Evolutionary conservation across 2,329 filamentous ascomycete genomes (phyloP).

Genomic region (Nigrospora osmanthi): DNA sequence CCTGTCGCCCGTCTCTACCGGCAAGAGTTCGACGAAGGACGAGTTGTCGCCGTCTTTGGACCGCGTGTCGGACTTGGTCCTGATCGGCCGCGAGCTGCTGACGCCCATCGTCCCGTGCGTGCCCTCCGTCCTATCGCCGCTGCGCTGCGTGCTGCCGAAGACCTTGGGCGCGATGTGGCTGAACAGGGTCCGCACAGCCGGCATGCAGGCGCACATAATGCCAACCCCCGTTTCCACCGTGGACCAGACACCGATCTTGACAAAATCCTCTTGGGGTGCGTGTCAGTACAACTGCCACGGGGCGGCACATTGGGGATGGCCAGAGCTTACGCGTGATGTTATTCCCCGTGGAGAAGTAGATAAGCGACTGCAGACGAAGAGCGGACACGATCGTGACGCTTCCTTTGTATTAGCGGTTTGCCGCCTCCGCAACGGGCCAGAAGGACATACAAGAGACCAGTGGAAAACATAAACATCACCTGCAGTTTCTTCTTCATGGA

Average conservation of each 20-base stretch:
- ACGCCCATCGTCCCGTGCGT: too few species aligned
- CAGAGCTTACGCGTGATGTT: too few species aligned
- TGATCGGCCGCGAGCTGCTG: too few species aligned
- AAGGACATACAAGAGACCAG: constrained; percentile 21
- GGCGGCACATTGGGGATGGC: background rate
- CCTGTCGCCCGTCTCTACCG: too few species aligned
- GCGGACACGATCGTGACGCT: background rate
- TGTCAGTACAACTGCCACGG: background rate
- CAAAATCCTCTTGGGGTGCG: constrained; percentile 19
- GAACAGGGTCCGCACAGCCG: constrained; percentile 21
- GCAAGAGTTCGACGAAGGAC: too few species aligned
- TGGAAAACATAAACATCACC: constrained; percentile 25
- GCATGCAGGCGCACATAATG: constrained; percentile 24
- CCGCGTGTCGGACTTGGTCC: too few species aligned
- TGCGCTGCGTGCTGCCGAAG: constrained; percentile 14
- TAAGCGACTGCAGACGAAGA: too few species aligned
- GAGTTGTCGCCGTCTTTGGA: too few species aligned
- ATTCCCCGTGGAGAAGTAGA: too few species aligned
- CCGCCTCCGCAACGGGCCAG: constrained; percentile 12
- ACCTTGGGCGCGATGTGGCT: constrained; percentile 16
- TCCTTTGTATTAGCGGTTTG: constrained; percentile 15
- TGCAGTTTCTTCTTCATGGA: constrained; percentile 22
- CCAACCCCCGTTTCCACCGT: constrained; percentile 24
- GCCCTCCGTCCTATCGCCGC: background rate
- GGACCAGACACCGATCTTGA: constrained; percentile 21